Evolutionary conservation across 495 filamentous ascomycete species (phyloP), one percentile per base, ranked within the genome.

Genomic region (Astrocystis sublimbata): DNA sequence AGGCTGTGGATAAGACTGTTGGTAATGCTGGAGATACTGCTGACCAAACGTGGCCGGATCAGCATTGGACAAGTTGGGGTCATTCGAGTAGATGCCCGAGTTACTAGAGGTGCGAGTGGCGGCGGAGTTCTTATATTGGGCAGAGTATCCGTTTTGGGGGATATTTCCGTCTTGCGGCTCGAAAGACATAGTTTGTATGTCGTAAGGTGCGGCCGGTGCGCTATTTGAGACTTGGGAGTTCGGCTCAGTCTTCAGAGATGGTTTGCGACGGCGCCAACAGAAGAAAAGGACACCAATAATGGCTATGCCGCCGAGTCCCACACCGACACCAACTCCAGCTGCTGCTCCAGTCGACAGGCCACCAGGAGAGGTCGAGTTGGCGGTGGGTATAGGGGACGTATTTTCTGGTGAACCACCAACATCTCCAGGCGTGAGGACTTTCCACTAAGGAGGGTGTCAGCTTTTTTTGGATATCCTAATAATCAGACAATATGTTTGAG

Each of bases 301-400:
- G 38, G 61, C 63, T 2, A 81, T 64, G 17, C 68, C 77, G 15
- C 62, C 64, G 15, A 79, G 31, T 24, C 67, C 69, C 56, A 68
- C 73, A 15, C 64, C 78, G 12, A 79, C 75, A 41, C 75, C 79
- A 54, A 80, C 80, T 41, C 77, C 80, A 31, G 73, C 73, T 59
- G 75, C 65, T 57, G 78, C 77, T 49, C 75, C 78, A 3, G 55
- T 68, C 6, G 76, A 60, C n/a, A 80, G 70, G 6, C 73, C 74
- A n/a, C 59, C 59, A 2, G 62, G 13, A 23, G 63, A 24, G 21
- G 40, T 30, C 38, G 64, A 4, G 10, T 40, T 66, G 17, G 42
- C 21, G 13, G 64, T 65, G 15, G 58, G 60, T 33, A 35, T 62
- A 50, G 65, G 55, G 56, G 46, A 59, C 52, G 28, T 35, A 58